Evolutionary conservation across 176 grass and related monocot genomes (phyloP).

Genomic region (Triticum urartu): DNA sequence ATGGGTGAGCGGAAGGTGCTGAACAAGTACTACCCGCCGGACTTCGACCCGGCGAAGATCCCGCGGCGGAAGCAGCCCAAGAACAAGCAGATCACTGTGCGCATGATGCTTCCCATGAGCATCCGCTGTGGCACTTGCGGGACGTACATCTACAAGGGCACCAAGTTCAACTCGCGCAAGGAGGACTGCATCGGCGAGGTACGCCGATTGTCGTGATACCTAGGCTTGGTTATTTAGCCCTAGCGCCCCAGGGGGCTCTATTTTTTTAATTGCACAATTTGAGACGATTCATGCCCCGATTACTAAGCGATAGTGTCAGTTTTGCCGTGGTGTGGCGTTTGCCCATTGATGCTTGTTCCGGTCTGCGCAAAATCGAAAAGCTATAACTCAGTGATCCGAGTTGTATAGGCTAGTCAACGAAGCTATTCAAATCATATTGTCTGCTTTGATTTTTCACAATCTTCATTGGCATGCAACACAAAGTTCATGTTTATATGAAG

Average conservation of each 20-base stretch:
- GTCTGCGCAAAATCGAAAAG: background rate
- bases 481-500: background rate
- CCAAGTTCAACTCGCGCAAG: slow-evolving; percentile 87
- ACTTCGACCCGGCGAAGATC: slow-evolving; percentile 72
- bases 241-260: background rate
- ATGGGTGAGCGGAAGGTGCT: slow-evolving; percentile 67
- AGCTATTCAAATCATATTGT: background rate
- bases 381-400: background rate
- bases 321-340: background rate
- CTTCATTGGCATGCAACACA: background rate
- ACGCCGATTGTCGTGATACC: background rate
- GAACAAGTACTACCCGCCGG: slow-evolving; percentile 81
- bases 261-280: background rate
- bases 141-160: slow-evolving; percentile 80
- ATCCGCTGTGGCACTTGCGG: slow-evolving; percentile 70
- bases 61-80: slow-evolving; percentile 58
- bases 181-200: slow-evolving; percentile 69
- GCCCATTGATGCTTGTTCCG: background rate
- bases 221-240: background rate
- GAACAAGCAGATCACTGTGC: slow-evolving; percentile 77
- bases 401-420: background rate
- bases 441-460: background rate
- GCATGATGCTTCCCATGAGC: slow-evolving; percentile 86
- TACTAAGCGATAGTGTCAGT: background rate
- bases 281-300: background rate